Percentiles rank a stretch among this genome's conserved stretches.
Evolutionary conservation across 768 basidiomycete genomes (phyloP).

Genomic region (Mycena sanguinolenta): DNA sequence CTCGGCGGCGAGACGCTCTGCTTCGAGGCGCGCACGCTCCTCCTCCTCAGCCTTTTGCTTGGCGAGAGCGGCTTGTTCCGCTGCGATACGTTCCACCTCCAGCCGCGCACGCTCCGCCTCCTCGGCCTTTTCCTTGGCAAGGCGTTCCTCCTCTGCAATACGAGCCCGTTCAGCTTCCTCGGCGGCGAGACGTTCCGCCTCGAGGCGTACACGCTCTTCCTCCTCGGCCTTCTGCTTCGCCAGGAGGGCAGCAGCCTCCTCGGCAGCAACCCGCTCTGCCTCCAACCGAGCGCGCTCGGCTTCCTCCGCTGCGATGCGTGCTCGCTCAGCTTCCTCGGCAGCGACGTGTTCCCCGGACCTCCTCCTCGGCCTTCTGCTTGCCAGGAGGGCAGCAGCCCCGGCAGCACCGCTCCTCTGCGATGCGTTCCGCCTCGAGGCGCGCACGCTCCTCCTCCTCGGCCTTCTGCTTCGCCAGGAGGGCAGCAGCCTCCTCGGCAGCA

Average conservation of each 20-base stretch:
- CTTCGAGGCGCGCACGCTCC: not conserved
- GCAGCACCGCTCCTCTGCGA: not conserved
- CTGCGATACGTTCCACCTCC: not conserved
- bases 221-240: not conserved
- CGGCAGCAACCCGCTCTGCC: not conserved
- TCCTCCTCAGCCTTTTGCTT: not conserved
- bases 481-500: not conserved
- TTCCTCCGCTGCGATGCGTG: slow-evolving; percentile 10
- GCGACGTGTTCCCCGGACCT: not conserved
- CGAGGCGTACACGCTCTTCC: not conserved
- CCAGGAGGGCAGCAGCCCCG: not conserved
- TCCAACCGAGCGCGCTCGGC: slow-evolving; percentile 5
- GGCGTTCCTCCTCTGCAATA: not conserved
- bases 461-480: not conserved
- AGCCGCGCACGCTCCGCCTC: not conserved
- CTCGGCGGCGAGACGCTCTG: not conserved
- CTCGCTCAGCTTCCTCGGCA: slow-evolving; percentile 16
- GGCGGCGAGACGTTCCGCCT: too few relatives aligned
- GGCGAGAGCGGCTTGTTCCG: not conserved
- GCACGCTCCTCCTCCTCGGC: not conserved
- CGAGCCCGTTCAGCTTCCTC: not conserved
- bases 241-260: not conserved
- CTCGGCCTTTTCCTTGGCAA: not conserved
- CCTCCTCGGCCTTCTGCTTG: not conserved
- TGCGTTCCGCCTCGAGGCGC: not conserved